phyloP scores from a whole-genome alignment of 2,329 filamentous ascomycete species.

The Colletotrichum sp. region DNA sequence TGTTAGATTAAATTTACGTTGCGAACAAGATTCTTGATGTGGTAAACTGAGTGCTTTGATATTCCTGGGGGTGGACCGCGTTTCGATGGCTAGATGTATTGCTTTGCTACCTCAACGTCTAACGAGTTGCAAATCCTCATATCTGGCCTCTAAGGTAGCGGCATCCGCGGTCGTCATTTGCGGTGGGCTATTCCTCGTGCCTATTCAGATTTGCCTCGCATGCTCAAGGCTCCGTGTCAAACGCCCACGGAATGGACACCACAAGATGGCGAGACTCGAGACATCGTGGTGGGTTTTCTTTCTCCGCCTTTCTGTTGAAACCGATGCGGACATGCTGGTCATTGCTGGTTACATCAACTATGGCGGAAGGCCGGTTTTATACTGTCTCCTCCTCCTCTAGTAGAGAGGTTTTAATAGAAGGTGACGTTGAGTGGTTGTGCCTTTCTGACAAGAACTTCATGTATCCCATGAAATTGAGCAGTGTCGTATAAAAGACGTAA shows the following conservation, averaged over 20 bases:
- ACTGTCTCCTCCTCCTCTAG: neutral
- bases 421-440: neutral
- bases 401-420: too few species aligned
- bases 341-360: neutral
- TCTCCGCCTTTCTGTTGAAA: neutral
- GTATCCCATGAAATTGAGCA: rapidly evolving
- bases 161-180: rapidly evolving
- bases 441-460: neutral
- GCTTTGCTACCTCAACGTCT: neutral
- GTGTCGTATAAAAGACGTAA: neutral
- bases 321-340: rapidly evolving
- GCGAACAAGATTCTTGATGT: neutral
- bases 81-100: neutral
- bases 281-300: neutral
- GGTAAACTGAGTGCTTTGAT: neutral
- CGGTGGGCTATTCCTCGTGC: neutral
- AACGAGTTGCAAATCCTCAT: rapidly evolving
- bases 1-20: neutral
- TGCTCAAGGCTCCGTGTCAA: neutral
- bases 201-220: rapidly evolving
- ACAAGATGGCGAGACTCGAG: neutral
- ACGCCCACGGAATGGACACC: neutral
- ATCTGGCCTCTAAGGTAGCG: rapidly evolving
- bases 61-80: too few species aligned
- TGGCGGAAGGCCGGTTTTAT: neutral